Evolutionary conservation across 2,329 filamentous ascomycete species (phyloP).

Genomic region (Trichoderma pleuroti): DNA sequence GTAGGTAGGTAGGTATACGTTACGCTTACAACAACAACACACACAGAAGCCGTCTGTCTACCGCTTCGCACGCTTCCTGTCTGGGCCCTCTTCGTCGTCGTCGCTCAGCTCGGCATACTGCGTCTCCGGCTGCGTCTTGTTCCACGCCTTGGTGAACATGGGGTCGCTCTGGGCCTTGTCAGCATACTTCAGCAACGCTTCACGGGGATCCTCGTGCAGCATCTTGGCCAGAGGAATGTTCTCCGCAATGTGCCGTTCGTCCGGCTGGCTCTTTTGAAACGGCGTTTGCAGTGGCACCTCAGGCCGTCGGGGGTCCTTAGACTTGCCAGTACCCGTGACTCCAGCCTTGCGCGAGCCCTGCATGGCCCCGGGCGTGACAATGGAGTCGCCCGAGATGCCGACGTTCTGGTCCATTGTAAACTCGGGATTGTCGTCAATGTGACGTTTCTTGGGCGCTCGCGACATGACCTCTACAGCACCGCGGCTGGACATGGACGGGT

Average conservation of each 20-base stretch:
- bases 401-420: constrained; percentile 79
- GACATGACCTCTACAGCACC: constrained; percentile 89
- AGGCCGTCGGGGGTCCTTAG: constrained; percentile 76
- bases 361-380: constrained; percentile 65
- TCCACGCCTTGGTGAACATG: constrained; percentile 92
- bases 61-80: constrained; percentile 60
- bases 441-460: constrained; percentile 87
- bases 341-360: constrained; percentile 56
- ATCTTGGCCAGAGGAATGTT: constrained; percentile 87
- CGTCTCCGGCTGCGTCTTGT: constrained; percentile 83
- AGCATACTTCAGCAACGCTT: constrained; percentile 91
- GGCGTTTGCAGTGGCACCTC: constrained; percentile 81
- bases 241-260: constrained; percentile 82
- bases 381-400: constrained; percentile 78
- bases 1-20: background rate
- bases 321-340: constrained; percentile 72
- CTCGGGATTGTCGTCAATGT: constrained; percentile 88
- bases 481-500: constrained; percentile 72
- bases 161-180: constrained; percentile 90
- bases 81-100: constrained; percentile 69
- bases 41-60: constrained; percentile 24
- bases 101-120: constrained; percentile 89
- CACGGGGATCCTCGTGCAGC: constrained; percentile 93
- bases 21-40: background rate
- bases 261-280: constrained; percentile 84